Base-by-base conservation (phyloP, 805 yeast genomes). In the Torulaspora gathmanii region DNA sequence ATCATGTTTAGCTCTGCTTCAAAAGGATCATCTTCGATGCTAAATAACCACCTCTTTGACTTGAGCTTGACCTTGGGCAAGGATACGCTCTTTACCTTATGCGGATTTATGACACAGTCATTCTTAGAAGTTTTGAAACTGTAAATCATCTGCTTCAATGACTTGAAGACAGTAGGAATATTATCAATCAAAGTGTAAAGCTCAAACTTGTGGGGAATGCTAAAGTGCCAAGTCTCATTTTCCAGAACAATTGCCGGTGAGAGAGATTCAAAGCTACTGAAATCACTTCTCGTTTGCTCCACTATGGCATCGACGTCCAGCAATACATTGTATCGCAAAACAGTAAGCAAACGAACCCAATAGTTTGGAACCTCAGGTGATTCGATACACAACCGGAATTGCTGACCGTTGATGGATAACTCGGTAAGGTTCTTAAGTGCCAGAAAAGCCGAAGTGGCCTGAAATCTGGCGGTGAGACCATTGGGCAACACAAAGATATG, bases 11-110 rank as follows among this genome's bases (percentile, higher is more conserved):
- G 66, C 54, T 86, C 82, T 6, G 80, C 71, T 63, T 91, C 98
- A 61, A 90, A 89, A 6, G 95, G 91, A 64, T 91, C 97, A 62
- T 86, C 95, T 45, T 86, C 95, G 51, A 89, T 71, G 19, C 83
- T 73, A 30, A 89, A 67, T 4, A 83, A 70, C 50, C 86, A 71
- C 33, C 77, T 69, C 5, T 70, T 70, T 0, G 95, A 70, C 33
- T 68, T 73, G 29, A 89, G 53, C 17, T 75, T 72, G 2, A 87
- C 65, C 16, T 66, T 68, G 11, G 90, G 90, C 6, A 91, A 68
- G 0, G 77, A 73, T 0, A 69, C 63, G n/a, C 65, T 68, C 13
- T 60, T 67, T 2, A 64, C 51, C 10, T 41, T 47, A 37, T 72
- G 49, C 13, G 78, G 79, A 37, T 56, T 53, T 10, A 72, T 70